Conservation (phyloP, 768 basidiomycete genomes). For the Lactifluus rugatus region DNA sequence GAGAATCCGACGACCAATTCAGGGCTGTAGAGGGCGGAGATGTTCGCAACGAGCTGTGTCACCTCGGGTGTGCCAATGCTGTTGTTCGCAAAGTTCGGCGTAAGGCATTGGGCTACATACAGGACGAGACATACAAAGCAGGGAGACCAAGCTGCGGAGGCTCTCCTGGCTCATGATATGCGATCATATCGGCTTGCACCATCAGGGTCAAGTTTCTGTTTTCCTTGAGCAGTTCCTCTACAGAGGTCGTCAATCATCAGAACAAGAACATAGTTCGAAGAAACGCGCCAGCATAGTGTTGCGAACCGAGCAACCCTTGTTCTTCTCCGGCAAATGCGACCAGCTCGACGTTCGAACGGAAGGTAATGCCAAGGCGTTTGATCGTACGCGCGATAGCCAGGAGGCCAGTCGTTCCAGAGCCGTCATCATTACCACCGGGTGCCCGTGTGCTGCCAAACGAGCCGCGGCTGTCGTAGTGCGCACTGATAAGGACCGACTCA, state of each 20-base stretch:
- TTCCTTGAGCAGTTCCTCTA: slow-evolving; percentile 48
- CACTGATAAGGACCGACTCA: slow-evolving; percentile 64
- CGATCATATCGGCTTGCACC: slow-evolving; percentile 91
- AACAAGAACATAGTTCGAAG: neutral
- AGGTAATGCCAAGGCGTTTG: slow-evolving; percentile 50
- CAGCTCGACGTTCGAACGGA: slow-evolving; percentile 70
- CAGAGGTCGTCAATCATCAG: neutral
- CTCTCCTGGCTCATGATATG: slow-evolving; percentile 69
- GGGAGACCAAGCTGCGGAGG: slow-evolving; percentile 80
- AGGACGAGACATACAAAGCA: slow-evolving; percentile 36
- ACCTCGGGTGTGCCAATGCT: slow-evolving; percentile 78
- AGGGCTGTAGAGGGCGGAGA: slow-evolving; percentile 73
- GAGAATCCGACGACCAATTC: slow-evolving; percentile 65
- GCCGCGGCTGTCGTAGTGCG: slow-evolving; percentile 88
- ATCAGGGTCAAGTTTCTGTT: slow-evolving; percentile 68
- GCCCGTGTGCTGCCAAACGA: slow-evolving; percentile 70
- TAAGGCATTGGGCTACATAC: neutral
- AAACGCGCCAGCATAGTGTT: slow-evolving; percentile 67
- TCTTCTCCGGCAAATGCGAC: slow-evolving; percentile 87
- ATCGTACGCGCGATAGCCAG: slow-evolving; percentile 75
- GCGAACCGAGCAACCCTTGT: slow-evolving; percentile 75
- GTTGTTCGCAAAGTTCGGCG: slow-evolving; percentile 2
- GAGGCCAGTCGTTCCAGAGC: slow-evolving; percentile 57
- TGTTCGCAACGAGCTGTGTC: slow-evolving; percentile 60
- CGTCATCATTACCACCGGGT: slow-evolving; percentile 58